phyloP scores from a whole-genome alignment of 2,329 filamentous ascomycete species.

The Paramyrothecium sp. region DNA sequence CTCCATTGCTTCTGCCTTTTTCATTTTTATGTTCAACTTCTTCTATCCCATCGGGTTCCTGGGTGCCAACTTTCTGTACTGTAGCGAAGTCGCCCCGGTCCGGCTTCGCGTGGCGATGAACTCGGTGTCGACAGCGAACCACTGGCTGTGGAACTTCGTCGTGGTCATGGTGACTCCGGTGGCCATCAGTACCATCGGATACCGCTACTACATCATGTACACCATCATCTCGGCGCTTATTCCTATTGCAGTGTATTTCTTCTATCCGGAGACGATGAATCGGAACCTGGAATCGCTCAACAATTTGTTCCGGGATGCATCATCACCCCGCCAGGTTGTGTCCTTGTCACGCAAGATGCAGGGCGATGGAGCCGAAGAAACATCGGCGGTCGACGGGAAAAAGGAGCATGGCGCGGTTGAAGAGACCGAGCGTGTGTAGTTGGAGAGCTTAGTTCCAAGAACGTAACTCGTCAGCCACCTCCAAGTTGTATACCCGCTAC shows the following conservation, averaged over 20 bases:
- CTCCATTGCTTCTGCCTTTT: slow-evolving; percentile 26
- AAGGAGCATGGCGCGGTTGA: too few species aligned
- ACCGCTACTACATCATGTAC: slow-evolving; percentile 42
- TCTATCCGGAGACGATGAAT: slow-evolving; percentile 19
- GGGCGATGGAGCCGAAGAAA: too few species aligned
- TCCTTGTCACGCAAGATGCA: too few species aligned
- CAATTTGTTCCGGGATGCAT: slow-evolving; percentile 19
- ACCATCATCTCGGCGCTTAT: slow-evolving; percentile 37
- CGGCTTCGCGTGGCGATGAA: slow-evolving; percentile 42
- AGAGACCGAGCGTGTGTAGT: too few species aligned
- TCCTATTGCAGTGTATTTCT: slow-evolving; percentile 28
- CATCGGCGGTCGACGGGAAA: too few species aligned
- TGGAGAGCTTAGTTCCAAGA: too few species aligned
- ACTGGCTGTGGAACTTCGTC: slow-evolving; percentile 35
- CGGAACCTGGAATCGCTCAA: slow-evolving; percentile 27
- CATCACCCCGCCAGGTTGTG: slow-evolving; percentile 1
- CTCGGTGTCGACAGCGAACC: slow-evolving; percentile 49
- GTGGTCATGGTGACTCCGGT: slow-evolving; percentile 61
- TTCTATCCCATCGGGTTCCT: slow-evolving; percentile 66
- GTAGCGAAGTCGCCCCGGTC: slow-evolving; percentile 52
- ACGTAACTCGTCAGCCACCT: too few species aligned
- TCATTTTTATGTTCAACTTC: slow-evolving; percentile 67
- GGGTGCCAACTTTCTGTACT: slow-evolving; percentile 59
- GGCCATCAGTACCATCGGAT: slow-evolving; percentile 54
- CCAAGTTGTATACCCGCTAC: too few species aligned